Percentiles rank a stretch among this genome's conserved stretches.
Evolutionary conservation across 1,139 yeast species (phyloP).

Genomic region (Candida gigantensis): DNA sequence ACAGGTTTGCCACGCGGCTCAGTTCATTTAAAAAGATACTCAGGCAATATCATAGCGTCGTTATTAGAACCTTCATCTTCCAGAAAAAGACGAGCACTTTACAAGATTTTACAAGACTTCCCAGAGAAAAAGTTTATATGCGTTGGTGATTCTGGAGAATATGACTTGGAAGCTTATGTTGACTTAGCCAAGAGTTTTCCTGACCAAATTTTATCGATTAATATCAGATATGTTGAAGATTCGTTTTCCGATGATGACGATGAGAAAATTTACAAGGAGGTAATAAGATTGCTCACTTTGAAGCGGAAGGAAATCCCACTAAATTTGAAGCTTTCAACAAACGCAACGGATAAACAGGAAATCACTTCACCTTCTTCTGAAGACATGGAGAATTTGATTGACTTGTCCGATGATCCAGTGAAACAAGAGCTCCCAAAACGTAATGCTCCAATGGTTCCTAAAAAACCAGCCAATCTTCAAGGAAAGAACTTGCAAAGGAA

Average conservation of each 20-base stretch:
- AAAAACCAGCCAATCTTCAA: conserved; percentile 36
- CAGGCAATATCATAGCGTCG: conserved; percentile 77
- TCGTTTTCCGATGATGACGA: conserved; percentile 62
- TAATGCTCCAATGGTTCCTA: conserved; percentile 45
- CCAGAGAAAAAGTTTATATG: conserved; percentile 76
- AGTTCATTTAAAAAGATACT: conserved; percentile 81
- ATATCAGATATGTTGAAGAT: conserved; percentile 74
- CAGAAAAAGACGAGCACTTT: conserved; percentile 68
- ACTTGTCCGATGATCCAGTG: conserved; percentile 28
- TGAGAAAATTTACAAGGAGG: conserved; percentile 37
- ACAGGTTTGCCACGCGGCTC: conserved; percentile 73
- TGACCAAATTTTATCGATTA: conserved; percentile 66
- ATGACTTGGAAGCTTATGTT: conserved; percentile 88
- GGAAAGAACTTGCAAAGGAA: conserved; percentile 24
- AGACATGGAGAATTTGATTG: conserved; percentile 33
- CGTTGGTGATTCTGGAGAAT: conserved; percentile 95
- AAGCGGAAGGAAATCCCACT: conserved; percentile 16
- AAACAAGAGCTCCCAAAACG: conserved; percentile 15
- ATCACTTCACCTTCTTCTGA: conserved; percentile 9
- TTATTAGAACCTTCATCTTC: conserved; percentile 86
- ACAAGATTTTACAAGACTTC: conserved; percentile 69
- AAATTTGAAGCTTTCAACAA: conserved; percentile 1
- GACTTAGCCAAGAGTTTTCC: conserved; percentile 68
- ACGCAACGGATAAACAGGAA: conserved; percentile 4
- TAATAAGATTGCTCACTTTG: conserved; percentile 18